Conservation (phyloP, 1,284 basidiomycete species). For the Apiotrichum laibachii region DNA sequence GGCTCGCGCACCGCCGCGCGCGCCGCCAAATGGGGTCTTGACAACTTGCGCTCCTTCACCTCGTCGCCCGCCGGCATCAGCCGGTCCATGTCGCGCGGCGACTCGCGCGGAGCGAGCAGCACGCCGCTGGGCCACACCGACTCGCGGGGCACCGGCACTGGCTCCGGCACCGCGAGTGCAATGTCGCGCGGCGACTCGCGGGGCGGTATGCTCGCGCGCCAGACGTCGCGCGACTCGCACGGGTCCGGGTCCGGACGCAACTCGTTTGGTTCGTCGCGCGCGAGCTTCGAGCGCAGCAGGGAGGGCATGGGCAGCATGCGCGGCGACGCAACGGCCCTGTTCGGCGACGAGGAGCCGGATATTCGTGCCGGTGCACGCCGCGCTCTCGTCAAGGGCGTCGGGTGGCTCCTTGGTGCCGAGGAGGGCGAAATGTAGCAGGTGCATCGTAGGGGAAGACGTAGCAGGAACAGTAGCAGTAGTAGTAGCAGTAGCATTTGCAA, state of each 20-base stretch:
- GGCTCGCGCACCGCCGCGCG: constrained; percentile 46
- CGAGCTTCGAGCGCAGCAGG: constrained; percentile 4
- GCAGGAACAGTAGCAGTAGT: too few relatives aligned
- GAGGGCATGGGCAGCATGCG: background rate
- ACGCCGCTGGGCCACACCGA: background rate
- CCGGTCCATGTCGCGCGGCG: background rate
- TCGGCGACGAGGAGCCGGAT: constrained; percentile 34
- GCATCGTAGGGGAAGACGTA: too few relatives aligned
- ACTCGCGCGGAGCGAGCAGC: background rate
- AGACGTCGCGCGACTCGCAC: constrained; percentile 4
- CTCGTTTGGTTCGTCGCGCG: background rate
- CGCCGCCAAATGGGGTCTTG: constrained; percentile 41
- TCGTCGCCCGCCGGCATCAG: constrained; percentile 4
- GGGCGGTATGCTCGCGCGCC: background rate
- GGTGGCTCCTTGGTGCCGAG: constrained; percentile 51
- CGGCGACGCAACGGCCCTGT: constrained; percentile 23
- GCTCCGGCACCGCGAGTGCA: background rate
- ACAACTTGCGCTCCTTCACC: constrained; percentile 14
- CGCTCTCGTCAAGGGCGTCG: constrained; percentile 50
- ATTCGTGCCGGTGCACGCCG: constrained; percentile 44
- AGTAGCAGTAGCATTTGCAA: too few relatives aligned
- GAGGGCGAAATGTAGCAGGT: constrained; percentile 13
- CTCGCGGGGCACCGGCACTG: background rate
- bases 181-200: background rate
- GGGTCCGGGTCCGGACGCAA: constrained; percentile 1